These are phyloP conservation scores for Elongisporangium undulatum DNA, from an alignment of 352 stramenopile species.

Conservation along the genomic window DNA sequence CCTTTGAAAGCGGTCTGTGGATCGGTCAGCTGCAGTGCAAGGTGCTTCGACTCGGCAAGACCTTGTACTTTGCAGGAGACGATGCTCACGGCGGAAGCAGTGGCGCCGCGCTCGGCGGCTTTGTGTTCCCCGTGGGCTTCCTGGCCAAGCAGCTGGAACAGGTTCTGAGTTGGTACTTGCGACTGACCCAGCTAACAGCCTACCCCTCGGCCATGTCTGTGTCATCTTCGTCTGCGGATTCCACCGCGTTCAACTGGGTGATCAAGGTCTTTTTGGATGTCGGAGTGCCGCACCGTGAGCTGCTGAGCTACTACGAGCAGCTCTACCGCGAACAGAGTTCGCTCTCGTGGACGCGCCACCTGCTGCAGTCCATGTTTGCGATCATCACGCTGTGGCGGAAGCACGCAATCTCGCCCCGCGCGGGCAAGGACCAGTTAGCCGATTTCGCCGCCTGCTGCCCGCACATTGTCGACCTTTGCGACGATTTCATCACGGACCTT, in stretches of 20 bases:
- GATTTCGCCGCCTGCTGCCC: conserved; percentile 79
- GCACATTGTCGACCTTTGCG: conserved; percentile 69
- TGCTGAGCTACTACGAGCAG: conserved; percentile 79
- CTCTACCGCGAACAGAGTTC: conserved; percentile 64
- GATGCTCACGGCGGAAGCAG: conserved; percentile 39
- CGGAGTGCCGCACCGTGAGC: conserved; percentile 63
- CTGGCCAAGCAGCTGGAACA: conserved; percentile 72
- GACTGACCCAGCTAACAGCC: conserved; percentile 44
- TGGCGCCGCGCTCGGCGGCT: conserved; percentile 24
- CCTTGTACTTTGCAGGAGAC: conserved; percentile 55
- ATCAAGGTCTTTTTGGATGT: conserved; percentile 81
- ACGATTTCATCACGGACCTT: conserved; percentile 80
- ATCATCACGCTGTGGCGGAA: conserved; percentile 83
- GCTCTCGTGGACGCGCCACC: conserved; percentile 65
- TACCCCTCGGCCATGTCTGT: conserved; percentile 25
- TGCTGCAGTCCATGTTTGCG: conserved; percentile 70
- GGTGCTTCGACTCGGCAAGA: conserved; percentile 67
- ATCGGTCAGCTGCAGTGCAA: conserved; percentile 80
- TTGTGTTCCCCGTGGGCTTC: conserved; percentile 77
- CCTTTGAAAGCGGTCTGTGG: conserved; percentile 77
- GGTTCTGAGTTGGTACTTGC: conserved; percentile 75
- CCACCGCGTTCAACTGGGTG: conserved; percentile 77
- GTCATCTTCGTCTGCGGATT: conserved; percentile 50
- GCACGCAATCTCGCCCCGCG: conserved; percentile 64
- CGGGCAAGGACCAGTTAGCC: conserved; percentile 55